Conservation (phyloP, 108 stramenopile genomes). For the Discostella stelligeroides region DNA sequence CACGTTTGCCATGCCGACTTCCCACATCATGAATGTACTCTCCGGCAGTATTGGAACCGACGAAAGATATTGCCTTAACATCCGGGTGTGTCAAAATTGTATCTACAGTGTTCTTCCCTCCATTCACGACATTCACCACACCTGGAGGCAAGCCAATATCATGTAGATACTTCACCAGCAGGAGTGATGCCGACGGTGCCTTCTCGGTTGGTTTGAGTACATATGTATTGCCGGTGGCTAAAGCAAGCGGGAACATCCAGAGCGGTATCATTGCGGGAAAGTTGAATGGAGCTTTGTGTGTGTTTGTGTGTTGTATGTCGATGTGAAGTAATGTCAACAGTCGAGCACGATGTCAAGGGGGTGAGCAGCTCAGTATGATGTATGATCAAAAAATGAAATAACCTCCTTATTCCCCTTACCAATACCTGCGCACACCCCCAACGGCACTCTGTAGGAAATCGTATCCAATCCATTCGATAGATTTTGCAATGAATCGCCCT, state of each 20-base stretch:
- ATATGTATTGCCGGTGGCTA: slow-evolving; percentile 74
- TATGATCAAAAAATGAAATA: too few species aligned
- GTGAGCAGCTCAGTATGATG: too few species aligned
- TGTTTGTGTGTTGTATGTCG: too few species aligned
- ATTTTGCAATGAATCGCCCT: slow-evolving; percentile 87
- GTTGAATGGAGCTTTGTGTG: slow-evolving; percentile 97
- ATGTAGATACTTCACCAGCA: slow-evolving; percentile 79
- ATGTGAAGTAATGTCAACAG: too few species aligned
- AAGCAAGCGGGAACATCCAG: slow-evolving; percentile 94
- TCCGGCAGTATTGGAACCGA: slow-evolving; percentile 89
- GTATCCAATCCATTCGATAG: slow-evolving; percentile 81
- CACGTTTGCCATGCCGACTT: slow-evolving; percentile 81
- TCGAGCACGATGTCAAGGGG: too few species aligned
- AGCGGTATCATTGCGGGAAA: slow-evolving; percentile 96
- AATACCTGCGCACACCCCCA: slow-evolving; percentile 94
- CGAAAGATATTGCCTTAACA: slow-evolving; percentile 93
- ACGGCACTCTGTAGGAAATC: slow-evolving; percentile 86
- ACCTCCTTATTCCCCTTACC: too few species aligned
- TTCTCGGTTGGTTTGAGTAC: slow-evolving; percentile 90
- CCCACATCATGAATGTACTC: slow-evolving; percentile 88
- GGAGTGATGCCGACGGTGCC: slow-evolving; percentile 64
- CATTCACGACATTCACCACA: slow-evolving; percentile 94
- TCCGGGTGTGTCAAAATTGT: slow-evolving; percentile 80
- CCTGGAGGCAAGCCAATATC: slow-evolving; percentile 92
- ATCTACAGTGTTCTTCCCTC: slow-evolving; percentile 81